Evolutionary conservation across 2,329 filamentous ascomycete species (phyloP).

Genomic region (Paramyrothecium roridum): DNA sequence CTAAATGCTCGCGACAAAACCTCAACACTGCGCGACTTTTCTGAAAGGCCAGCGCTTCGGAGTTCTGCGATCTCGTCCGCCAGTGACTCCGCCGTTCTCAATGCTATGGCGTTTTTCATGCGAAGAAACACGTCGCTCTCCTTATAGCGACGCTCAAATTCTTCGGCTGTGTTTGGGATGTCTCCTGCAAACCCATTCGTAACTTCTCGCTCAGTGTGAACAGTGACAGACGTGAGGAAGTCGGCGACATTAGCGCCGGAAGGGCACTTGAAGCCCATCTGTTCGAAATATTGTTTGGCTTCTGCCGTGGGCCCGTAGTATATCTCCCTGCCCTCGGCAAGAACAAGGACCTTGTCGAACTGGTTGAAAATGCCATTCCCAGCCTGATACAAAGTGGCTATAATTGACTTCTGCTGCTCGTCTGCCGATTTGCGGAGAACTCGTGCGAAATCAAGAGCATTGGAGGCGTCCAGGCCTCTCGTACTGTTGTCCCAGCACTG

Average conservation of each 20-base stretch:
- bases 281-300: slow-evolving; percentile 63
- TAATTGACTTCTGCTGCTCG: slow-evolving; percentile 59
- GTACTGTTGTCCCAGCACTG: slow-evolving; percentile 71
- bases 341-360: slow-evolving; percentile 71
- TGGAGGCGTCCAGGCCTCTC: slow-evolving; percentile 66
- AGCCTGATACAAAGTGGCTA: slow-evolving; percentile 67
- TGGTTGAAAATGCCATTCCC: slow-evolving; percentile 60
- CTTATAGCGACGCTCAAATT: slow-evolving; percentile 46
- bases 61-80: background rate
- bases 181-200: slow-evolving; percentile 53
- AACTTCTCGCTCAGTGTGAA: slow-evolving; percentile 59
- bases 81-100: background rate
- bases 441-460: slow-evolving; percentile 66
- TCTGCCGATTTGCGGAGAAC: slow-evolving; percentile 59
- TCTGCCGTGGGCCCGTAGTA: slow-evolving; percentile 61
- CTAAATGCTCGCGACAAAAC: background rate
- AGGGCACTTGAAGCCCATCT: slow-evolving; percentile 58
- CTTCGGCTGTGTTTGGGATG: slow-evolving; percentile 59
- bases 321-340: slow-evolving; percentile 64
- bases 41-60: background rate
- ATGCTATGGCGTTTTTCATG: background rate
- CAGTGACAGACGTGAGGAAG: slow-evolving; percentile 66
- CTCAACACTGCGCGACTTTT: background rate
- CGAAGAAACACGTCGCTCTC: slow-evolving; percentile 6
- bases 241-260: slow-evolving; percentile 58